Evolutionary conservation across 257 asterid species (phyloP), one percentile per base, ranked within the genome.

Genomic region (Solanum ahanhuiri): DNA sequence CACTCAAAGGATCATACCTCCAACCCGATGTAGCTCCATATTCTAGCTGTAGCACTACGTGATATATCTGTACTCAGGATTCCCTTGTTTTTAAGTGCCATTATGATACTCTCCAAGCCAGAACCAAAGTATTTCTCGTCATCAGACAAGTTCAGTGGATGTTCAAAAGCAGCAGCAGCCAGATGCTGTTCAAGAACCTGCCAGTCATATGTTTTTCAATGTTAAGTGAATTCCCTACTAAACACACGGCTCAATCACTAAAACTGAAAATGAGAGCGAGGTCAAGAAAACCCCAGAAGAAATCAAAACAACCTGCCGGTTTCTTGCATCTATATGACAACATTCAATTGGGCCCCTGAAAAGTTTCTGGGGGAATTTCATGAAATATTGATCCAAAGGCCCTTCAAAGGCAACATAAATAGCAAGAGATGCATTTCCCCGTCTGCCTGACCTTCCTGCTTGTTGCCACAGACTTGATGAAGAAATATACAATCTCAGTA

Each of bases 371-470:
- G 98, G 99, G 76, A 91, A 92, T 89, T 95, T 95, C 98, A 96
- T 95, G 90, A 96, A 93, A 91, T 94, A 95, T 91, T 96, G 99
- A 89, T 95, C 98, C 85, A 95, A 90, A 86, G 99, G 98, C 73
- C 97, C 98, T 89, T 95, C 98, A 91, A 96, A 96, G 89, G 99
- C 99, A 82, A 95, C 97, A 89, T 96, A 96, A 83, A 96, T 89
- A 88, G 99, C 95, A 90, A 96, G 93, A 30, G 99, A 96, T 39
- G 95, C 87, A 60, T 91, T 96, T 88, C 90, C 99, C 92, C 99
- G 90, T 89, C 99, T 92, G 76, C 99, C 99, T 28, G 99, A 93
- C 90, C 98, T 93, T 90, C 99, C 98, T 88, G 98, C 98, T 93
- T 96, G 99, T 91, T 96, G 98, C 98, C 98, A 93, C 76, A 96